These are phyloP conservation scores for Miscanthus lutarioriparius DNA, from an alignment of 176 grass and related monocot species.

Conservation along the genomic window DNA sequence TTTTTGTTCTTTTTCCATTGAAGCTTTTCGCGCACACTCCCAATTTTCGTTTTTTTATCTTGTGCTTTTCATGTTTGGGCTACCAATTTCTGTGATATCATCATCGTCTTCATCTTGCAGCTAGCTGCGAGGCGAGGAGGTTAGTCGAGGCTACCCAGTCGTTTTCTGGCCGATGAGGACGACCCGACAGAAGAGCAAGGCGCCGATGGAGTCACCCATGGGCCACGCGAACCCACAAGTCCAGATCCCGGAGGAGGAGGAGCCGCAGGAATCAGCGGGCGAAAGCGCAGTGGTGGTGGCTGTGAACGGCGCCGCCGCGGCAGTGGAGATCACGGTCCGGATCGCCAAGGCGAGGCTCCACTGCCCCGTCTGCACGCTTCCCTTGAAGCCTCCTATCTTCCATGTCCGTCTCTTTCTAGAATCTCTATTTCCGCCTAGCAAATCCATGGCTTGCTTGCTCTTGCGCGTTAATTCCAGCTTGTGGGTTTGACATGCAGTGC, in stretches of 20 bases:
- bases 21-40: neutral
- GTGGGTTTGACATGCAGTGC: neutral
- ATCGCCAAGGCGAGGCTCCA: slow-evolving; percentile 12
- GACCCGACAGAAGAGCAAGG: neutral
- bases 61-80: neutral
- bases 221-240: neutral
- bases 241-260: neutral
- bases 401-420: neutral
- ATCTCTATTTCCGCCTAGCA: neutral
- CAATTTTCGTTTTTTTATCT: no score
- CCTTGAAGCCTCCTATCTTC: slow-evolving; percentile 17
- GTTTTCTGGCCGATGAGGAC: neutral
- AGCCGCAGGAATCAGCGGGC: neutral
- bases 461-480: neutral
- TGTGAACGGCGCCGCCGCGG: neutral
- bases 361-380: slow-evolving; percentile 19
- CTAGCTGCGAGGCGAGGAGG: neutral
- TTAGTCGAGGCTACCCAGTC: neutral
- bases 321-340: neutral
- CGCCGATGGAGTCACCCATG: neutral
- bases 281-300: neutral
- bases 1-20: neutral
- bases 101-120: neutral
- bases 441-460: neutral
- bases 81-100: neutral